Percentiles rank a stretch among this genome's conserved stretches.
Evolutionary conservation across 2,329 filamentous ascomycete genomes (phyloP).

Genomic region (Pseudogymnoascus sp.): DNA sequence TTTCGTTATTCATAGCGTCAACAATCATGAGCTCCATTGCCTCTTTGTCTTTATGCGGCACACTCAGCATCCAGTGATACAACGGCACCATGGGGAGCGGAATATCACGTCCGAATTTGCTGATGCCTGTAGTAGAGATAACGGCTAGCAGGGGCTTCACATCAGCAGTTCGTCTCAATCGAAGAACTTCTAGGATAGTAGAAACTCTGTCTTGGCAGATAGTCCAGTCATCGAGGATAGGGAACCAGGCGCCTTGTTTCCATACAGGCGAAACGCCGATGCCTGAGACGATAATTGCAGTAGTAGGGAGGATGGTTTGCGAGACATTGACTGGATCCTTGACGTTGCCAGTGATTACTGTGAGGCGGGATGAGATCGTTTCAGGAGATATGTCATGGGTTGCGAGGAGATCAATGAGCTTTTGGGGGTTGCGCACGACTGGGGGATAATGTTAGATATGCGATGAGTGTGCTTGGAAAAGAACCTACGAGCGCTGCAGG

Average conservation of each 20-base stretch:
- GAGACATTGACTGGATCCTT: conserved; percentile 35
- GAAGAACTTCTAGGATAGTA: conserved; percentile 34
- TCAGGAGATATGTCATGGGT: conserved; percentile 10
- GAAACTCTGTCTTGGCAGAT: conserved; percentile 41
- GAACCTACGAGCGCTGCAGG: conserved; percentile 34
- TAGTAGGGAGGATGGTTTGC: conserved; percentile 29
- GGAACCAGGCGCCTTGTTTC: conserved; percentile 20
- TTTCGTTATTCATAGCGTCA: neutral
- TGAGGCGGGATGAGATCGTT: conserved; percentile 32
- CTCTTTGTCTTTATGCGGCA: conserved; percentile 42
- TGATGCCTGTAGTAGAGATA: conserved; percentile 39
- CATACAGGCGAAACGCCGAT: conserved; percentile 37
- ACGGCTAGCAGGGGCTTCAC: conserved; percentile 34
- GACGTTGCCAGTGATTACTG: conserved; percentile 41
- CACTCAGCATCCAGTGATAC: conserved; percentile 35
- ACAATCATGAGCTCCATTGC: conserved; percentile 34
- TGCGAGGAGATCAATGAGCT: conserved; percentile 35
- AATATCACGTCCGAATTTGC: conserved; percentile 33
- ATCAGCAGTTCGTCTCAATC: neutral
- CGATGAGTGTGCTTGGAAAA: neutral
- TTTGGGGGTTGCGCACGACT: conserved; percentile 43
- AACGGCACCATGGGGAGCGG: conserved; percentile 38
- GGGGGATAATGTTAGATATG: neutral
- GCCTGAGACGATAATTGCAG: conserved; percentile 36
- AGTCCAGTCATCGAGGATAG: conserved; percentile 38